Base-by-base conservation (phyloP, 176 grass and related monocot species). In the Miscanthus lutarioriparius region DNA sequence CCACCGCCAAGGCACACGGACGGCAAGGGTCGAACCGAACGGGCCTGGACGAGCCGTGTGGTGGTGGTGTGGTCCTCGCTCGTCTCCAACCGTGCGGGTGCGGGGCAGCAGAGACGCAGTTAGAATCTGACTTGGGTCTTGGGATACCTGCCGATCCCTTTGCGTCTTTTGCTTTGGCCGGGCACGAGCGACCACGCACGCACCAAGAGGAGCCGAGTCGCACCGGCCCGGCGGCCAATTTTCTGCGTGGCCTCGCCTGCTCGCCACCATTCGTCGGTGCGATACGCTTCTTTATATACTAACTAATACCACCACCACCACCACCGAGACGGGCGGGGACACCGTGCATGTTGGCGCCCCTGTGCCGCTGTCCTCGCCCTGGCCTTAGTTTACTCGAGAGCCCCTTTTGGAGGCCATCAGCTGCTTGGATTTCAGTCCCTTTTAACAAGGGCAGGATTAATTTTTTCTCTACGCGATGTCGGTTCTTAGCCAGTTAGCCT, bases 211-310 rank as follows among this genome's bases (percentile, higher is more conserved):
- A 8, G 2, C 76, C 14, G 27, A 64, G 43, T 8, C 39, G 64
- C 28, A 17, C 66, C 66, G 8, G 20, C 37, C 37, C 35, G 37
- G 19, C 67, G 6, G 27, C 41, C 44, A 5, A 16, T 53, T 53
- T 20, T 4, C 27, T 35, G 63, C 5, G 6, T 80, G 43, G 43
- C 27, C 78, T 28, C 45, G 22, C 77, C 40, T 22, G 77, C 77
- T 48, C 9, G 15, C 2, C 72, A 33, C 28, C 39, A 22, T 10
- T 36, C 64, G 78, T 80, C 78, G 78, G 64, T 69, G 78, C 11
- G 78, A 37, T 67, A 69, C 78, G 64, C 20, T 17, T 69, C 27
- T 81, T 80, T 80, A 69, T 37, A 69, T 80, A 80, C 43, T 22
- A 45, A 38, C 62, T 3, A 33, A 1, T 25, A 2, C 30, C 14